Conservation (phyloP, 2,329 filamentous ascomycete species). For the Rugonectria rugulosa region DNA sequence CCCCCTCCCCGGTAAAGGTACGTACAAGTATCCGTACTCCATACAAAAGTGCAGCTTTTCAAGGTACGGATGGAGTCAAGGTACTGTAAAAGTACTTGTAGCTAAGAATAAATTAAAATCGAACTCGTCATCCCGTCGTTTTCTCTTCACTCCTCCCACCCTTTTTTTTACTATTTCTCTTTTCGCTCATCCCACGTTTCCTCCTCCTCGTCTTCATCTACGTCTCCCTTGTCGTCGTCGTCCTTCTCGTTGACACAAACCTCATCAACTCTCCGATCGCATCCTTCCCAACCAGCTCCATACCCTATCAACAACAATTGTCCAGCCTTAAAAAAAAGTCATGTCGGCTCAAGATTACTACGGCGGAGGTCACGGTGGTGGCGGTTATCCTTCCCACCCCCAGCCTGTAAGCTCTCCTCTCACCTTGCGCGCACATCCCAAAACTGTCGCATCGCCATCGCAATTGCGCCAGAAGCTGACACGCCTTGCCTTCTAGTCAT, state of each 20-base stretch:
- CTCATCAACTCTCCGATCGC: background rate
- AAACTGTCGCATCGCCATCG: too few relatives aligned
- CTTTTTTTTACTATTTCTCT: background rate
- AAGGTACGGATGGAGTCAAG: background rate
- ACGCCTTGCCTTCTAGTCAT: constrained; percentile 33
- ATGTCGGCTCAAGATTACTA: constrained; percentile 55
- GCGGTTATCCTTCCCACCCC: constrained; percentile 50
- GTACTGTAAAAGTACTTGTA: too few relatives aligned
- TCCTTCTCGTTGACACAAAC: too few relatives aligned
- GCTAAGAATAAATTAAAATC: background rate
- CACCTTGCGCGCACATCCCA: background rate
- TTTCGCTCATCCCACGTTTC: background rate
- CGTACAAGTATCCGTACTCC: too few relatives aligned
- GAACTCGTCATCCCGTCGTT: background rate
- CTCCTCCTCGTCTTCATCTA: too few relatives aligned
- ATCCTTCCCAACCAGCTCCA: background rate
- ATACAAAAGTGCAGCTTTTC: too few relatives aligned
- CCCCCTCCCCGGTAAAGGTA: too few relatives aligned
- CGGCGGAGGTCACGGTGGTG: constrained; percentile 32
- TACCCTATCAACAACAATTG: background rate
- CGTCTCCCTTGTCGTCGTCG: too few relatives aligned
- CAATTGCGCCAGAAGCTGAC: constrained; percentile 27
- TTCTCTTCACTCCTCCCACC: background rate
- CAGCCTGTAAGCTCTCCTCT: constrained; percentile 45
- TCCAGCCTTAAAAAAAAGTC: constrained; percentile 7